These are phyloP conservation scores for Boletus rex-veris DNA, from an alignment of 768 basidiomycete genomes.

Conservation along the genomic window DNA sequence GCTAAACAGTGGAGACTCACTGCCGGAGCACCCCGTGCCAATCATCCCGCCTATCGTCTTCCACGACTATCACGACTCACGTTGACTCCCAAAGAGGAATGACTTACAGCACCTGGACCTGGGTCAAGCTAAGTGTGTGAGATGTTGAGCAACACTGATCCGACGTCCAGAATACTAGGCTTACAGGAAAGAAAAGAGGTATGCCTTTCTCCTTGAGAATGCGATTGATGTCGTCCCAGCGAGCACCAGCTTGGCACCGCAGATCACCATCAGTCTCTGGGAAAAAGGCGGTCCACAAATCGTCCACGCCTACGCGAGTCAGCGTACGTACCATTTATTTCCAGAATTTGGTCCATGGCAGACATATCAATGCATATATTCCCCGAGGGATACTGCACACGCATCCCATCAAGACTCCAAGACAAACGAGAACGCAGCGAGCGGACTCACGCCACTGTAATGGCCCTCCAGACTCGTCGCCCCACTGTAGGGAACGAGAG, in stretches of 20 bases:
- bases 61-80: constrained; percentile 8
- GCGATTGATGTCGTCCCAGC: constrained; percentile 78
- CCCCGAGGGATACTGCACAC: constrained; percentile 40
- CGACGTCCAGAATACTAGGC: constrained; percentile 12
- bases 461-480: constrained; percentile 89
- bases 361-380: constrained; percentile 68
- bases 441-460: constrained; percentile 59
- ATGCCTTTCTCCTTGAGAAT: constrained; percentile 65
- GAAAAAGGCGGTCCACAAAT: neutral
- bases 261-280: constrained; percentile 71
- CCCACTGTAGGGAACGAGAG: constrained; percentile 78
- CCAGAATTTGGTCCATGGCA: constrained; percentile 62
- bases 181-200: constrained; percentile 83
- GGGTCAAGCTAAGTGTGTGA: constrained; percentile 56
- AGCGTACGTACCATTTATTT: constrained; percentile 46
- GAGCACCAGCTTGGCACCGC: constrained; percentile 69
- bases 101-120: constrained; percentile 61
- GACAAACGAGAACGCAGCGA: neutral
- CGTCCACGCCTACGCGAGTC: neutral
- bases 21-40: constrained; percentile 82
- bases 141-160: neutral
- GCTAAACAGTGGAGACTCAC: constrained; percentile 39
- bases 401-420: constrained; percentile 1
- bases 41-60: constrained; percentile 89
- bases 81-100: constrained; percentile 1